These are phyloP conservation scores for Acidomyces sp. DNA, from an alignment of 495 filamentous ascomycete species.

Conservation along the genomic window DNA sequence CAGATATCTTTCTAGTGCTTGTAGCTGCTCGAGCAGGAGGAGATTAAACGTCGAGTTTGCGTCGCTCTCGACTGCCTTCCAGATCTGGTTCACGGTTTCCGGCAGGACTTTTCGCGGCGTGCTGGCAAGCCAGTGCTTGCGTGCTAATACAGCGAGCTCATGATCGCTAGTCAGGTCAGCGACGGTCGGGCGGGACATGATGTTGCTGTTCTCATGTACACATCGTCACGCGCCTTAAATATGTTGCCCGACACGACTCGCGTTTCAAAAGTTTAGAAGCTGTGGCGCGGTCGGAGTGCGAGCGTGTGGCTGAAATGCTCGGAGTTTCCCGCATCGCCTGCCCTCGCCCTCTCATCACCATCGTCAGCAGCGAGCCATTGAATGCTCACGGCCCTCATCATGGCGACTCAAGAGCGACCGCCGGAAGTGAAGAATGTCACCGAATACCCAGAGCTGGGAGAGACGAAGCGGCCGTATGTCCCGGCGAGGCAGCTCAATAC, in stretches of 20 bases:
- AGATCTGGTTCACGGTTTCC: constrained; percentile 74
- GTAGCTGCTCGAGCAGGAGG: constrained; percentile 75
- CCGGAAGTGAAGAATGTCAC: constrained; percentile 6
- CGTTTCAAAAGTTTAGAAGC: no score
- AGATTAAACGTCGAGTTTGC: constrained; percentile 64
- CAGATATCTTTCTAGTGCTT: constrained; percentile 82
- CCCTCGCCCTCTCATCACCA: background rate
- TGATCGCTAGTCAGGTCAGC: constrained; percentile 64
- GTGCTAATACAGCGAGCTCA: constrained; percentile 69
- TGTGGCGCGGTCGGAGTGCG: no score
- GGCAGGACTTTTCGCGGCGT: constrained; percentile 60
- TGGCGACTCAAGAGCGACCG: constrained; percentile 5
- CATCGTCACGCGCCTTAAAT: background rate
- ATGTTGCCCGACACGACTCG: no score
- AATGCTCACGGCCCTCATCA: background rate
- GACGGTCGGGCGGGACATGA: constrained; percentile 38
- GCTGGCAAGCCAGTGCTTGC: constrained; percentile 67
- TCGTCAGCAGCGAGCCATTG: constrained; percentile 12
- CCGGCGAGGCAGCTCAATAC: constrained; percentile 63
- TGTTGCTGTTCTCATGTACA: background rate
- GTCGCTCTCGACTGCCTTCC: constrained; percentile 75
- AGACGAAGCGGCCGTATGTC: constrained; percentile 40
- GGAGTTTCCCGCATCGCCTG: background rate
- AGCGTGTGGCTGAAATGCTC: constrained; percentile 1
- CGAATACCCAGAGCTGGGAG: constrained; percentile 15